phyloP scores from a whole-genome alignment of 768 basidiomycete species.

The Serendipita indica region DNA sequence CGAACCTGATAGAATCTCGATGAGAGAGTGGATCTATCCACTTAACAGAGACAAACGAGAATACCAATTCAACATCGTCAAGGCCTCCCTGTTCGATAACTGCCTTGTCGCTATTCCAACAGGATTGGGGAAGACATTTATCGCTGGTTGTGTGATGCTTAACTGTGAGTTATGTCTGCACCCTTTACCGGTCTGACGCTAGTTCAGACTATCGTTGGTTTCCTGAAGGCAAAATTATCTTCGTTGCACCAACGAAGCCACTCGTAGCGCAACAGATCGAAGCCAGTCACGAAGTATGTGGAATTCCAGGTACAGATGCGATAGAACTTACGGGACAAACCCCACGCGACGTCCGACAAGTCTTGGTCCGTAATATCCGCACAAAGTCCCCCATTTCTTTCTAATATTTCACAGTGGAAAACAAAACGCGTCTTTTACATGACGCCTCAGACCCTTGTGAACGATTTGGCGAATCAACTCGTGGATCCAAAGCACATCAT shows the following conservation, averaged over 20 bases:
- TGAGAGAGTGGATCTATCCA: slow-evolving; percentile 83
- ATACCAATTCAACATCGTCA: slow-evolving; percentile 91
- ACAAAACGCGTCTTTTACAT: slow-evolving; percentile 84
- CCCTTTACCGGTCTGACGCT: slow-evolving; percentile 8
- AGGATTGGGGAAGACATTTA: slow-evolving; percentile 94
- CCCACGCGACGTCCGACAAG: slow-evolving; percentile 34
- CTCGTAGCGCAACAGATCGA: slow-evolving; percentile 90
- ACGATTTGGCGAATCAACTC: slow-evolving; percentile 58
- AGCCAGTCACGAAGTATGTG: slow-evolving; percentile 85
- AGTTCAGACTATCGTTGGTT: slow-evolving; percentile 77
- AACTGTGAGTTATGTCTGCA: slow-evolving; percentile 48
- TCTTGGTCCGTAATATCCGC: slow-evolving; percentile 35
- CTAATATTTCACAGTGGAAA: slow-evolving; percentile 39
- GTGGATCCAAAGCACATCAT: slow-evolving; percentile 72
- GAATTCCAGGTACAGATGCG: slow-evolving; percentile 77
- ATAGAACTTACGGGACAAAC: slow-evolving; percentile 76
- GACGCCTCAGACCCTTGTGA: slow-evolving; percentile 89
- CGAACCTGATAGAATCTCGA: slow-evolving; percentile 57
- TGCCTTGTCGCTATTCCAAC: slow-evolving; percentile 90
- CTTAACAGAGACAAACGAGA: slow-evolving; percentile 75
- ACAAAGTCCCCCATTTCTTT: slow-evolving; percentile 13
- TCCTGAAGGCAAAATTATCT: slow-evolving; percentile 80
- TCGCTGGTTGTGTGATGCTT: slow-evolving; percentile 92
- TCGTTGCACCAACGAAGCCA: slow-evolving; percentile 92
- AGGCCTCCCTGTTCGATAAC: slow-evolving; percentile 75